Conservation (phyloP, 768 basidiomycete genomes). For the Lactarius psammicola region DNA sequence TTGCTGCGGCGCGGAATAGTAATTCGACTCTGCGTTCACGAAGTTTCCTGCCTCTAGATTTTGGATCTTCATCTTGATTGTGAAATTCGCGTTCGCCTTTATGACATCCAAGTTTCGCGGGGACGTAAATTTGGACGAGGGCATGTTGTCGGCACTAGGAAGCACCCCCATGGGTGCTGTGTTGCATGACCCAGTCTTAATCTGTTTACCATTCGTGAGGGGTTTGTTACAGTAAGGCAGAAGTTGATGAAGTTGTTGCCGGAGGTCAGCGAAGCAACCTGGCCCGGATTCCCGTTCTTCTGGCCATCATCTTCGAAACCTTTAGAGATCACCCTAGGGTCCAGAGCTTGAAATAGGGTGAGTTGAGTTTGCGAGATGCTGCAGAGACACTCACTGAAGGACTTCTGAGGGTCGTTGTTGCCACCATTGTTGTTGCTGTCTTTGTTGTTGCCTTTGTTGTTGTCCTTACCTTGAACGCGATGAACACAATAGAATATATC, state of each 20-base stretch:
- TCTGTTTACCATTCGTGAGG: conserved; percentile 47
- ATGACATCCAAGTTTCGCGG: conserved; percentile 43
- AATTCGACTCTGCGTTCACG: conserved; percentile 48
- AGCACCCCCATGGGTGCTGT: conserved; percentile 44
- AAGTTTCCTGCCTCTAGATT: conserved; percentile 49
- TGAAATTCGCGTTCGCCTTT: conserved; percentile 45
- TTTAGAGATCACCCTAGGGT: conserved; percentile 44
- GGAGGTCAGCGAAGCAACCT: conserved; percentile 52
- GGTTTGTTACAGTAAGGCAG: conserved; percentile 40
- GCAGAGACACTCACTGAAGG: conserved; percentile 31
- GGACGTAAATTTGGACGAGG: conserved; percentile 46
- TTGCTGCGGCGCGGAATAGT: conserved; percentile 51
- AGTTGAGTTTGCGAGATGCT: conserved; percentile 2
- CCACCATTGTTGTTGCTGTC: neutral
- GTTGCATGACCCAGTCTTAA: conserved; percentile 41
- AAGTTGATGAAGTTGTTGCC: conserved; percentile 69
- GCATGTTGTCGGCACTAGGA: conserved; percentile 44
- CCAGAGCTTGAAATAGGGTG: conserved; percentile 36
- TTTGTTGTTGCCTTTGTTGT: neutral
- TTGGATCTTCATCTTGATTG: conserved; percentile 40
- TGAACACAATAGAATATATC: neutral
- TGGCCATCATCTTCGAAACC: conserved; percentile 54
- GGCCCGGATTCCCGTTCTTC: conserved; percentile 38
- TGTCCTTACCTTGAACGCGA: conserved; percentile 28
- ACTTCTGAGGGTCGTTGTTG: conserved; percentile 21